Evolutionary conservation across 2,329 filamentous ascomycete species (phyloP).

Genomic region (Teratosphaeria gauchensis): DNA sequence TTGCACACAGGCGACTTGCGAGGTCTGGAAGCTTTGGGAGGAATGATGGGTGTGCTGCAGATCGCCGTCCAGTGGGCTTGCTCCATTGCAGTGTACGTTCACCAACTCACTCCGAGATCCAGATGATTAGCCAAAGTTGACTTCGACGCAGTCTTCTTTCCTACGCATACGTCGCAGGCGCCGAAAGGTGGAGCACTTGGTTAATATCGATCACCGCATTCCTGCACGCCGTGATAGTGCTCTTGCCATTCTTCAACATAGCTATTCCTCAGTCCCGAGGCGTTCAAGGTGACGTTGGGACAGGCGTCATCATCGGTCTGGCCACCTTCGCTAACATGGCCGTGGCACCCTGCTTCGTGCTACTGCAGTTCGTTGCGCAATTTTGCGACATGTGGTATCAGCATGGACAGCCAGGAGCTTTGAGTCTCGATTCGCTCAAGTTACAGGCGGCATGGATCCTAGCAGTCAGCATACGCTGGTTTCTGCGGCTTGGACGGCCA

Average conservation of each 20-base stretch:
- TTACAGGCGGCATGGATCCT: background rate
- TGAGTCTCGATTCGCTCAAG: background rate
- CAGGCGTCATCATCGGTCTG: background rate
- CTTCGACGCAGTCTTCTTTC: background rate
- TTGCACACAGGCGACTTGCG: background rate
- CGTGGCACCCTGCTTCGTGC: background rate
- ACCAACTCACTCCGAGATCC: background rate
- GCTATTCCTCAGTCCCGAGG: background rate
- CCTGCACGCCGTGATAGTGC: background rate
- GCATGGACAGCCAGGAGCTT: background rate
- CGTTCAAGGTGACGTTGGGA: background rate
- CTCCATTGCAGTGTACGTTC: background rate
- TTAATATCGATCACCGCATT: background rate
- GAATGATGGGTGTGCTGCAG: background rate
- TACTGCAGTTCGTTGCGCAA: background rate
- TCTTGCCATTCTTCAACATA: background rate
- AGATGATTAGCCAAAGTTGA: background rate
- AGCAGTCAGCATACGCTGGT: background rate
- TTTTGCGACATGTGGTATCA: background rate
- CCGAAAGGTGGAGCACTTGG: background rate
- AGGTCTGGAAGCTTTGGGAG: background rate
- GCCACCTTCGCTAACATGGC: background rate
- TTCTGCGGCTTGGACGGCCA: background rate
- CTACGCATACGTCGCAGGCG: background rate
- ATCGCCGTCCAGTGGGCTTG: background rate